Evolutionary conservation across 305 asterid genomes (phyloP), one percentile per base, ranked within the genome.

Genomic region (Fraxinus floribunda): DNA sequence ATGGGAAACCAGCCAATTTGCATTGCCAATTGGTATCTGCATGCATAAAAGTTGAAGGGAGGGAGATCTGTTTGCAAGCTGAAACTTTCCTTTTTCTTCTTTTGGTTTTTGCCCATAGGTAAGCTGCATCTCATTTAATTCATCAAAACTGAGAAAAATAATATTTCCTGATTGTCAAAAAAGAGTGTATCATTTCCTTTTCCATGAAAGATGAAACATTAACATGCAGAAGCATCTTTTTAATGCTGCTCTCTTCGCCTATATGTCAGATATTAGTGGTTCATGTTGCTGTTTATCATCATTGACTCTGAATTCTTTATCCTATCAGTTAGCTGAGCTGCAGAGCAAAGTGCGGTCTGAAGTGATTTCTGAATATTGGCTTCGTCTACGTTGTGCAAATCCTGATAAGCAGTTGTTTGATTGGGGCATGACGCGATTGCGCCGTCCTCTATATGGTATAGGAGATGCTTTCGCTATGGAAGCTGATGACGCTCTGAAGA

Each of bases 371-470:
- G 99, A 97, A 83, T 92, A 97, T 85, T 93, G 97, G 99, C 97
- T 97, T 84, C 97, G 97, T 41, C 88, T 89, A 88, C 93, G 89
- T 81, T 97, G 99, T 72, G 87, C 93, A 74, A 88, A 89, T 88
- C 97, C 98, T 34, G 98, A 93, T 75, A 93, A 90, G 86, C 99
- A 95, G 86, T 89, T 97, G 81, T 97, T 97, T 86, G 98, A 95
- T 89, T 97, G 98, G 99, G 98, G 98, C 78, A 97, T 95, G 98
- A 93, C 87, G 95, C 92, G 97, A 80, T 78, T 97, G 81, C 92
- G 87, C 29, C 96, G 92, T 36, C 98, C 98, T 84, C 41, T 91
- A 82, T 93, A 91, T 90, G 99, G 99, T 64, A 91, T 97, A 71
- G 99, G 97, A 72, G 98, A 95, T 90, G 98, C 94, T 36, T 97